Evolutionary conservation across 2,329 filamentous ascomycete genomes (phyloP).

Genomic region (Aspergillus sergii): DNA sequence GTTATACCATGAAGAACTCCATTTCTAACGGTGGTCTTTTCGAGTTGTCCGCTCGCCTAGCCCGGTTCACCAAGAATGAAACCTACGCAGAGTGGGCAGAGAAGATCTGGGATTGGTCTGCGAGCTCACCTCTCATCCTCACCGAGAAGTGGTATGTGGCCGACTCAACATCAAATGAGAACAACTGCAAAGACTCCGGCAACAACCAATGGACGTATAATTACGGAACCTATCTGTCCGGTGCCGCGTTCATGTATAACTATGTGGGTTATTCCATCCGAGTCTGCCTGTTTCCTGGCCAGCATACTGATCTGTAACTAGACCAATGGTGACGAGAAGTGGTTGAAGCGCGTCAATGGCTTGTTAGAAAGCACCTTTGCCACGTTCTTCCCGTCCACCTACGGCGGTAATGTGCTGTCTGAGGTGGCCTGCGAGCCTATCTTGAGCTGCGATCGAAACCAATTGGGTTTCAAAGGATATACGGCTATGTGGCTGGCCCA

Average conservation of each 20-base stretch:
- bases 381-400: constrained; percentile 52
- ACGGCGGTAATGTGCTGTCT: constrained; percentile 58
- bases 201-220: constrained; percentile 59
- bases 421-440: constrained; percentile 67
- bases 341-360: constrained; percentile 58
- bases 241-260: constrained; percentile 57
- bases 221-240: constrained; percentile 56
- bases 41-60: constrained; percentile 64
- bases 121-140: constrained; percentile 49
- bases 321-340: constrained; percentile 46
- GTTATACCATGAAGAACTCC: constrained; percentile 59
- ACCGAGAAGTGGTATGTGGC: constrained; percentile 20
- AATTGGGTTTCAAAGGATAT: constrained; percentile 71
- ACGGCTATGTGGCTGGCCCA: constrained; percentile 66
- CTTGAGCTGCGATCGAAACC: constrained; percentile 66
- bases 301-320: constrained; percentile 10
- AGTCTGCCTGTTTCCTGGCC: constrained; percentile 13
- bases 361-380: constrained; percentile 52
- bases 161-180: constrained; percentile 24
- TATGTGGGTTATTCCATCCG: constrained; percentile 30
- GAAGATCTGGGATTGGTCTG: constrained; percentile 50
- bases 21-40: constrained; percentile 58
- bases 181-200: constrained; percentile 51
- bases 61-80: constrained; percentile 72
- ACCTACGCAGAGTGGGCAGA: constrained; percentile 75